phyloP scores from a whole-genome alignment of 1,284 basidiomycete species.

The Moniliella sp. region DNA sequence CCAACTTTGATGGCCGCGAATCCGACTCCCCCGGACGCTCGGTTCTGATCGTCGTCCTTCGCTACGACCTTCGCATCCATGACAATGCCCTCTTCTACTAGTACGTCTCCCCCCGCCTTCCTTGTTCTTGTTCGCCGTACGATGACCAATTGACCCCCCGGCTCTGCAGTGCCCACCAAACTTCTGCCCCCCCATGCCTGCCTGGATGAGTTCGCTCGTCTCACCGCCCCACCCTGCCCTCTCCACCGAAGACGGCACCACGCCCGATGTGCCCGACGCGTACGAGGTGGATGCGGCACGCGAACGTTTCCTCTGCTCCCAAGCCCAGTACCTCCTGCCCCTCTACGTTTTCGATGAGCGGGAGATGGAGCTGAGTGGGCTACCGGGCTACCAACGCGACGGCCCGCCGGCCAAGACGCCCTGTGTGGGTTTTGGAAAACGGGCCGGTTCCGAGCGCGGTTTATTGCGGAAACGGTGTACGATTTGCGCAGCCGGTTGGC shows the following conservation, averaged over 20 bases:
- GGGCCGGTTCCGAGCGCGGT: conserved; percentile 35
- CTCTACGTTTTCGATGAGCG: conserved; percentile 41
- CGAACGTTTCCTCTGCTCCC: conserved; percentile 16
- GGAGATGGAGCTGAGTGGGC: conserved; percentile 38
- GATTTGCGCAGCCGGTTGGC: conserved; percentile 37
- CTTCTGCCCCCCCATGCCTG: no score
- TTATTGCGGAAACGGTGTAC: conserved; percentile 39
- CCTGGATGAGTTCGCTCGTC: no score
- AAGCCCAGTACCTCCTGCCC: conserved; percentile 38
- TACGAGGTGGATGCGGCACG: no score
- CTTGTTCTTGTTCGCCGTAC: no score
- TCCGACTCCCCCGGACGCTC: background rate
- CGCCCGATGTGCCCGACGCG: no score
- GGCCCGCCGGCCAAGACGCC: conserved; percentile 33
- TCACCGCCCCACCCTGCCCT: no score
- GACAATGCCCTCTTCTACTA: conserved; percentile 39
- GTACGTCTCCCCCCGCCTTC: conserved; percentile 2
- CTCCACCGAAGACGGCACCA: no score
- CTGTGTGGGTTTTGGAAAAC: conserved; percentile 40
- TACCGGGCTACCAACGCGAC: conserved; percentile 35
- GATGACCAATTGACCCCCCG: no score
- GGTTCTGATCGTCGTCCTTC: conserved; percentile 19
- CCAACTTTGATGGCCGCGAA: no score
- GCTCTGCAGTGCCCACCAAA: no score
- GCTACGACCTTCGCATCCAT: conserved; percentile 30